phyloP scores from a whole-genome alignment of 2,329 filamentous ascomycete genomes.

The Verticillium klebahnii region DNA sequence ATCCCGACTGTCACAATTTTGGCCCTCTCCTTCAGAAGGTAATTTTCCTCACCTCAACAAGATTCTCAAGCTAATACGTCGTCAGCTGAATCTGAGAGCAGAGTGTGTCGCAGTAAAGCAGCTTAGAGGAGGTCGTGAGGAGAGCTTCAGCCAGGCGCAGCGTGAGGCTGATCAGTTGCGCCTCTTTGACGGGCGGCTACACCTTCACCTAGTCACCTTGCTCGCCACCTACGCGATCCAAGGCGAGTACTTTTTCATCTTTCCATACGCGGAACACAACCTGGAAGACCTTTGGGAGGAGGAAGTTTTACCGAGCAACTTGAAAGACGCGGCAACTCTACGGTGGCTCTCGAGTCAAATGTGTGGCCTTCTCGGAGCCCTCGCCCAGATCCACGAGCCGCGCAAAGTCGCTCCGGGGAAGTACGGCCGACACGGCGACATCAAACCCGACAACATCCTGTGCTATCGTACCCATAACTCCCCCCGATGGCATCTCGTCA shows the following conservation, averaged over 20 bases:
- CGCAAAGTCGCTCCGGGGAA: neutral
- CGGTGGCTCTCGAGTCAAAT: conserved; percentile 8
- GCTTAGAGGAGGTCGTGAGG: neutral
- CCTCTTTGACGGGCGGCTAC: neutral
- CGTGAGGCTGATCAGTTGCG: neutral
- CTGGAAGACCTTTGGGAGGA: neutral
- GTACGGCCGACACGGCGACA: conserved; percentile 5
- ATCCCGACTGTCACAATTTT: neutral
- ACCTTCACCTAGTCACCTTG: conserved; percentile 7
- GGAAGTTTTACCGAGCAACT: neutral
- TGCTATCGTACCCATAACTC: neutral
- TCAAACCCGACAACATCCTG: conserved; percentile 8
- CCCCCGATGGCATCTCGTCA: neutral
- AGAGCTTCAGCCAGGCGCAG: neutral
- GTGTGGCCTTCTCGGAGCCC: conserved; percentile 5
- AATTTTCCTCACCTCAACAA: neutral
- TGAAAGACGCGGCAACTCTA: neutral
- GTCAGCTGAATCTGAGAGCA: neutral
- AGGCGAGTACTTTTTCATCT: conserved; percentile 5
- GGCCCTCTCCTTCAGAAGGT: neutral
- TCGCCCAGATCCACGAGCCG: neutral
- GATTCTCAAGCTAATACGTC: neutral
- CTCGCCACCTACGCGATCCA: neutral
- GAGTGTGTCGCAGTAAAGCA: neutral
- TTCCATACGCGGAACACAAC: conserved; percentile 6